Percentiles rank a stretch among this genome's conserved stretches.
phyloP scores from a whole-genome alignment of 2,329 filamentous ascomycete species.

The Fusarium ambrosium region DNA sequence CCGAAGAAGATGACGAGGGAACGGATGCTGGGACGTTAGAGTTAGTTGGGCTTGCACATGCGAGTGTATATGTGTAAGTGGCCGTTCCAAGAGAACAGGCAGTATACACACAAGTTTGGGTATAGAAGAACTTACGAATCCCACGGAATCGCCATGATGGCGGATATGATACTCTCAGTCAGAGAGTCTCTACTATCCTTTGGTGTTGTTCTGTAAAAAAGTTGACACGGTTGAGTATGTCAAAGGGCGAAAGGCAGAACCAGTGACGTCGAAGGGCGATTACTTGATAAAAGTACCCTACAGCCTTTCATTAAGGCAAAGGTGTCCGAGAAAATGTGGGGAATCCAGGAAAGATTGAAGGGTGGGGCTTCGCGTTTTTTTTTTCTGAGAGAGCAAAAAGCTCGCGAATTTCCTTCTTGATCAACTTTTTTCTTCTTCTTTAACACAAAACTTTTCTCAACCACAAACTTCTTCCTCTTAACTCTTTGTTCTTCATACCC shows the following conservation, averaged over 20 bases:
- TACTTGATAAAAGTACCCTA: constrained; percentile 10
- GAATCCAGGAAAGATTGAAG: not conserved
- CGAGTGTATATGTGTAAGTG: constrained; percentile 21
- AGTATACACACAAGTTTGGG: not conserved
- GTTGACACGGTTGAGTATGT: constrained; percentile 34
- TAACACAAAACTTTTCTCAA: constrained; percentile 21
- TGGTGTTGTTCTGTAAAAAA: constrained; percentile 5
- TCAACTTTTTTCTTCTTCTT: constrained; percentile 18
- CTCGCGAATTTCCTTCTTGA: constrained; percentile 23
- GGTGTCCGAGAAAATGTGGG: constrained; percentile 33
- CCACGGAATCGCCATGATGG: constrained; percentile 48
- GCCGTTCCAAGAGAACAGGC: not conserved
- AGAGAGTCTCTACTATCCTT: not conserved
- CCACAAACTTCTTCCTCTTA: no score
- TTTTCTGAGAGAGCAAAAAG: constrained; percentile 19
- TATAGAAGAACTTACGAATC: constrained; percentile 42
- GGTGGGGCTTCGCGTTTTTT: constrained; percentile 36
- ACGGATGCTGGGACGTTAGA: constrained; percentile 59
- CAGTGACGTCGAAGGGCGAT: constrained; percentile 37
- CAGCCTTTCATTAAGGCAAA: constrained; percentile 27
- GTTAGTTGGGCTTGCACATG: constrained; percentile 22
- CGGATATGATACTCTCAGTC: constrained; percentile 1
- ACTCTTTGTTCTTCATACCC: not conserved
- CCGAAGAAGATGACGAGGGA: constrained; percentile 74
- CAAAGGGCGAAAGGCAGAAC: constrained; percentile 28